Conservation (phyloP, 2,329 filamentous ascomycete species). For the Botryotinia calthae region DNA sequence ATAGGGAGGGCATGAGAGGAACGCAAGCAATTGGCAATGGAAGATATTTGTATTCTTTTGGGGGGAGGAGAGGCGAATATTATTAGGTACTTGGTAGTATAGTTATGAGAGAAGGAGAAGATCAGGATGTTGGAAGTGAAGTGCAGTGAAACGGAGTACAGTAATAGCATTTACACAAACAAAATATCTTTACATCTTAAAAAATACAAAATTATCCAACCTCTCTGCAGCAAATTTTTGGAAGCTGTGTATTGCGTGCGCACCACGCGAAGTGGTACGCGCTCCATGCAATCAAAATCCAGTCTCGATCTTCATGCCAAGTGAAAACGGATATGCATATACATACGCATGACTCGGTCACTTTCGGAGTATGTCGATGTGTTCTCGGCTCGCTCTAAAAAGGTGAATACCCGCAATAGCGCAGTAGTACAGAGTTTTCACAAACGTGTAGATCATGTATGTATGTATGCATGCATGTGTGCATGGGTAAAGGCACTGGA, state of each 20-base stretch:
- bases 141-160: not conserved
- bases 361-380: not conserved
- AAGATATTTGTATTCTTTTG: not conserved
- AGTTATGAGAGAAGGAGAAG: too few relatives aligned
- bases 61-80: not conserved
- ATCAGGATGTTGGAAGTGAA: not conserved
- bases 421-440: not conserved
- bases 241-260: not conserved
- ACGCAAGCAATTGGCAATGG: not conserved
- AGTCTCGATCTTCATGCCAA: constrained; percentile 2
- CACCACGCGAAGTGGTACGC: not conserved
- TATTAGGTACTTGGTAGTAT: not conserved
- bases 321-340: not conserved
- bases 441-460: not conserved
- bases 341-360: not conserved
- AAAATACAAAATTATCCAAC: not conserved
- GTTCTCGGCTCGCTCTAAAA: not conserved
- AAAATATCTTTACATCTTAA: not conserved
- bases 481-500: not conserved
- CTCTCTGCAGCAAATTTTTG: too few relatives aligned
- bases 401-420: not conserved
- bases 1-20: not conserved
- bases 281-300: not conserved
- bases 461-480: not conserved
- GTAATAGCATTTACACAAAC: not conserved